phyloP scores from a whole-genome alignment of 1,284 basidiomycete genomes.

The Marasmius oreades region DNA sequence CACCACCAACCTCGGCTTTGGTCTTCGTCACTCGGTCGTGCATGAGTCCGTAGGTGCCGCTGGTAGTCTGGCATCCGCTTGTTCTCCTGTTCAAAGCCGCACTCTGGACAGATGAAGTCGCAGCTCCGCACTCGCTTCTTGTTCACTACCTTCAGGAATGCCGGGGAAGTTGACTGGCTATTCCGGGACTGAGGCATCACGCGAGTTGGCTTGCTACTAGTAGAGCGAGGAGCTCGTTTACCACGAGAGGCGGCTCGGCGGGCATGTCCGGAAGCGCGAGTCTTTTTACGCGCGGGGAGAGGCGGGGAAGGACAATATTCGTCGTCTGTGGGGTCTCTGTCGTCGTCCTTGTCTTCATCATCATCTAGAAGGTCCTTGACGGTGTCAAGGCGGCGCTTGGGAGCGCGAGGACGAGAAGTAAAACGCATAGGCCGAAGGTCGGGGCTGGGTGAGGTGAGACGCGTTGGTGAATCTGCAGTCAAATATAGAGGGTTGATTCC shows the following conservation, averaged over 20 bases:
- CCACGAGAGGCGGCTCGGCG: conserved; percentile 9
- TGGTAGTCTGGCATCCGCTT: conserved; percentile 48
- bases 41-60: conserved; percentile 50
- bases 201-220: conserved; percentile 27
- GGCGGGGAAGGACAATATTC: conserved; percentile 29
- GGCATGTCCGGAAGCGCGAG: conserved; percentile 12
- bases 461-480: not conserved
- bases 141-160: conserved; percentile 15
- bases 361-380: conserved; percentile 19
- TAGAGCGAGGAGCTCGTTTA: not conserved
- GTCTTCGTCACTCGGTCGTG: conserved; percentile 26
- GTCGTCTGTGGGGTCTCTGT: conserved; percentile 27
- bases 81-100: conserved; percentile 33
- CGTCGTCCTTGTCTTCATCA: conserved; percentile 25
- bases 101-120: conserved; percentile 30
- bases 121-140: conserved; percentile 9
- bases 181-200: conserved; percentile 37
- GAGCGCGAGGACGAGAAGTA: not conserved
- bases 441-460: not conserved
- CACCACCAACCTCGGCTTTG: conserved; percentile 30
- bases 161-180: conserved; percentile 24
- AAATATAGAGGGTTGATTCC: not conserved
- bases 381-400: not conserved
- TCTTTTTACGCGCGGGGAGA: conserved; percentile 18
- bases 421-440: not conserved